Evolutionary conservation across 2,329 filamentous ascomycete genomes (phyloP).

Genomic region (Hymenoscyphus salicellus): DNA sequence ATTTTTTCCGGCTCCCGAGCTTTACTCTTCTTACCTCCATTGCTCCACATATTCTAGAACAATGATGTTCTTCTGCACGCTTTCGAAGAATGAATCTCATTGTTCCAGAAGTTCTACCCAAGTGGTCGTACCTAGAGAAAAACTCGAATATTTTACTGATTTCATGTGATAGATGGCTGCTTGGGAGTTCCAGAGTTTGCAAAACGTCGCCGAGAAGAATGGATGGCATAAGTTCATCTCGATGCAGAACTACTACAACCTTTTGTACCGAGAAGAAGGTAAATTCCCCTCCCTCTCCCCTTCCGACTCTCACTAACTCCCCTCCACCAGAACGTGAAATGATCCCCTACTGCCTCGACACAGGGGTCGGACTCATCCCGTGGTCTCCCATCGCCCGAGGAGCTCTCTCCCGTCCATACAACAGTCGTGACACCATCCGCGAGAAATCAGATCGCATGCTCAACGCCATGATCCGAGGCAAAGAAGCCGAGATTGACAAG

Average conservation of each 20-base stretch:
- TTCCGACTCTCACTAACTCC: background rate
- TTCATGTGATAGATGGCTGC: conserved; percentile 49
- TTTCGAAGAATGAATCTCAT: too few relatives aligned
- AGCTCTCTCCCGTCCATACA: conserved; percentile 30
- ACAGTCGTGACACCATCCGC: conserved; percentile 12
- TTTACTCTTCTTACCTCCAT: background rate
- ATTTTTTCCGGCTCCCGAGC: background rate
- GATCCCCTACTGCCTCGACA: conserved; percentile 35
- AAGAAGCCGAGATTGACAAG: conserved; percentile 30
- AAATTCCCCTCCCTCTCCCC: background rate
- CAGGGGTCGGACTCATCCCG: conserved; percentile 37
- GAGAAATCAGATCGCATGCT: conserved; percentile 22
- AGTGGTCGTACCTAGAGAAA: too few relatives aligned
- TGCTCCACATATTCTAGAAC: too few relatives aligned
- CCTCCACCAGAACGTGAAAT: conserved; percentile 37
- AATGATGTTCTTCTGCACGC: too few relatives aligned
- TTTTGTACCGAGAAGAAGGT: conserved; percentile 58
- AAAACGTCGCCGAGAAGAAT: conserved; percentile 54
- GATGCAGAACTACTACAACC: conserved; percentile 59
- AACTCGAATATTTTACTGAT: background rate
- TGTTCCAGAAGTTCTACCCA: too few relatives aligned
- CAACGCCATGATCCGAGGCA: conserved; percentile 18
- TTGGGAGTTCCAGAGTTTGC: conserved; percentile 52
- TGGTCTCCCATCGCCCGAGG: conserved; percentile 39
- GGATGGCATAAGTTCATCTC: conserved; percentile 59